Conservation (phyloP, 805 yeast species). For the Barnettozyma californica region DNA sequence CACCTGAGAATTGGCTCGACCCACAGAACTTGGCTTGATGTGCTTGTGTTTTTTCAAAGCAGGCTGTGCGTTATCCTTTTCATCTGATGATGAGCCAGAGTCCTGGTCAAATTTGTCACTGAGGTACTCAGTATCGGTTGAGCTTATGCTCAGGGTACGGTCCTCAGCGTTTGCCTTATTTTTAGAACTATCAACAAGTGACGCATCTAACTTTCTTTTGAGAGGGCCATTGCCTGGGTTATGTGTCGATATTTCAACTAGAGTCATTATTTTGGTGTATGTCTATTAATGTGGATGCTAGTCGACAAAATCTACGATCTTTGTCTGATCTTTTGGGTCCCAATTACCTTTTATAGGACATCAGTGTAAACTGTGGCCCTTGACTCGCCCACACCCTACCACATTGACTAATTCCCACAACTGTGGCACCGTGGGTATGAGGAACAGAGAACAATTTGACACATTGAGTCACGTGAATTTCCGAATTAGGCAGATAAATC, state of each 20-base stretch:
- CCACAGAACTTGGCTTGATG: neutral
- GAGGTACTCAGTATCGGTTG: conserved; percentile 17
- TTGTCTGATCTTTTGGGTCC: neutral
- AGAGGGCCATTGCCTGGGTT: neutral
- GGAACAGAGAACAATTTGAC: neutral
- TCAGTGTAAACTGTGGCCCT: neutral
- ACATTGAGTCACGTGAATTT: neutral
- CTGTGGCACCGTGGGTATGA: neutral
- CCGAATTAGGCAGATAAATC: neutral
- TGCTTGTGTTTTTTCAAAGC: neutral
- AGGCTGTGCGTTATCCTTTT: conserved; percentile 3
- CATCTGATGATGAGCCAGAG: conserved; percentile 6
- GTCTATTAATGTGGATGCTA: neutral
- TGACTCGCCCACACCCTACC: neutral
- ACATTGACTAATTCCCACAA: neutral
- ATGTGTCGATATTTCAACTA: neutral
- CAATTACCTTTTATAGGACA: neutral
- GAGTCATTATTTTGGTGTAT: neutral
- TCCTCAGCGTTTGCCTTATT: conserved; percentile 10
- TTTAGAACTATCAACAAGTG: neutral
- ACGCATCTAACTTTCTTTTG: conserved; percentile 16
- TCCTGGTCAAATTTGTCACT: conserved; percentile 19
- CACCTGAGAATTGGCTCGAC: conserved; percentile 8
- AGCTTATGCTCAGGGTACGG: conserved; percentile 20
- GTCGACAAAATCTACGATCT: neutral